These are phyloP conservation scores for Candida lessepsii DNA, from an alignment of 805 yeast genomes.

Conservation along the genomic window DNA sequence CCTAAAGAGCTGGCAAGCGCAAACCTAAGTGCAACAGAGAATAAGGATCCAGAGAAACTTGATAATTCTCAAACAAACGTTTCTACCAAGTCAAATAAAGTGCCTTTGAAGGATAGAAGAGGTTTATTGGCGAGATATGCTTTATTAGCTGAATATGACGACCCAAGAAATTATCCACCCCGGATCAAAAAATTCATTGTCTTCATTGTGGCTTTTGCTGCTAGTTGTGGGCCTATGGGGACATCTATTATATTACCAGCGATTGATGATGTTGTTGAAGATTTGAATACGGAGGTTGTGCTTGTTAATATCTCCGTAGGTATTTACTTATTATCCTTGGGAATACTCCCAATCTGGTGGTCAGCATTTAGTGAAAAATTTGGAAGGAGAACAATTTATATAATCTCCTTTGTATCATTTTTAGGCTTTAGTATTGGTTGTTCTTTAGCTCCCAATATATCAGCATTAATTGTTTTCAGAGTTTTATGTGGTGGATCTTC, in stretches of 20 bases:
- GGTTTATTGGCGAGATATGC: slow-evolving; percentile 56
- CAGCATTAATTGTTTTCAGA: slow-evolving; percentile 64
- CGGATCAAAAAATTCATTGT: slow-evolving; percentile 54
- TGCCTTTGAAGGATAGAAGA: slow-evolving; percentile 43
- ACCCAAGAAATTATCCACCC: slow-evolving; percentile 63
- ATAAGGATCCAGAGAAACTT: neutral
- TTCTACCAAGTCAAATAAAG: slow-evolving; percentile 10
- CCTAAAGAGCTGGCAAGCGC: neutral
- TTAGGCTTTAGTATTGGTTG: slow-evolving; percentile 70
- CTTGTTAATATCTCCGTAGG: slow-evolving; percentile 80
- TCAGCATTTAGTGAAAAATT: slow-evolving; percentile 70
- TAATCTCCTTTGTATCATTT: slow-evolving; percentile 63
- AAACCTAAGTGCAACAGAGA: neutral
- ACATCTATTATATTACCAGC: slow-evolving; percentile 83
- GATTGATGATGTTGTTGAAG: slow-evolving; percentile 53
- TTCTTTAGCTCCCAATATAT: slow-evolving; percentile 61
- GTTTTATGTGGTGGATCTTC: slow-evolving; percentile 76
- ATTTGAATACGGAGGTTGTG: slow-evolving; percentile 54
- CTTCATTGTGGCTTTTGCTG: slow-evolving; percentile 66
- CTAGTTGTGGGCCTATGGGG: slow-evolving; percentile 86
- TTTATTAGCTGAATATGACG: slow-evolving; percentile 67
- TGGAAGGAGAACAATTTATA: slow-evolving; percentile 74
- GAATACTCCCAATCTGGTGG: slow-evolving; percentile 89
- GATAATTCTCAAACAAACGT: slow-evolving; percentile 2
- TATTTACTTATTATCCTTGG: slow-evolving; percentile 68